A percentile compares a stretch with the other conserved stretches of the same genome.
Evolutionary conservation across 345 rosid genomes (phyloP).

Genomic region (Euclidium syriacum): DNA sequence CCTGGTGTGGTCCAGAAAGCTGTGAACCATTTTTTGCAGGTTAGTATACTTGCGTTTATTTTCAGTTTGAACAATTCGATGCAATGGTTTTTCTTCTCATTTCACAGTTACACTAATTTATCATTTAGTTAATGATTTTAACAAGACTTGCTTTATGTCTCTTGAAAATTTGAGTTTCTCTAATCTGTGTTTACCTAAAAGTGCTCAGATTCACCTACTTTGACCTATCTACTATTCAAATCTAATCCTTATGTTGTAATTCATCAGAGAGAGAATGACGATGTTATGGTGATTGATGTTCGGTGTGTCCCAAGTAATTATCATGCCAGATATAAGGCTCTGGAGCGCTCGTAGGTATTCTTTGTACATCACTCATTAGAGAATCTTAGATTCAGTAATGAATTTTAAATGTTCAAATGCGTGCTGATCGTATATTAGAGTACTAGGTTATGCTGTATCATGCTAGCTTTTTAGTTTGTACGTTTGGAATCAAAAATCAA

Average conservation of each 20-base stretch:
- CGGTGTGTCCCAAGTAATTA: constrained; percentile 64
- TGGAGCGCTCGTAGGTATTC: constrained; percentile 89
- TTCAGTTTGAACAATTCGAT: too few relatives aligned
- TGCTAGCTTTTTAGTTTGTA: not conserved
- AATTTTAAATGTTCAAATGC: not conserved
- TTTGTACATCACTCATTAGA: constrained; percentile 15
- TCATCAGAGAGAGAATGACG: constrained; percentile 56
- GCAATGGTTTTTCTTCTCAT: not conserved
- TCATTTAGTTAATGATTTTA: not conserved
- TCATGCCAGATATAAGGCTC: constrained; percentile 86
- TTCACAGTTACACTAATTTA: not conserved
- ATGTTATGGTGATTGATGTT: constrained; percentile 74
- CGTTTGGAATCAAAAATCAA: not conserved
- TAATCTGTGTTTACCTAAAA: not conserved
- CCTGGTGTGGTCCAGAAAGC: constrained; percentile 81
- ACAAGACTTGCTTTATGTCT: not conserved
- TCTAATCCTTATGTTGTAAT: constrained; percentile 16
- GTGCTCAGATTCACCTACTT: constrained; percentile 1
- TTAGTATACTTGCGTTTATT: too few relatives aligned
- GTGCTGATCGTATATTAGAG: not conserved
- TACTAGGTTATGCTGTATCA: not conserved
- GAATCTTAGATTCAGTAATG: constrained; percentile 4
- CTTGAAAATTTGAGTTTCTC: not conserved
- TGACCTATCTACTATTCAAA: not conserved
- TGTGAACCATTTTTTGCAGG: constrained; percentile 94